phyloP scores from a whole-genome alignment of 345 rosid species.

The Tarenaya hassleriana region DNA sequence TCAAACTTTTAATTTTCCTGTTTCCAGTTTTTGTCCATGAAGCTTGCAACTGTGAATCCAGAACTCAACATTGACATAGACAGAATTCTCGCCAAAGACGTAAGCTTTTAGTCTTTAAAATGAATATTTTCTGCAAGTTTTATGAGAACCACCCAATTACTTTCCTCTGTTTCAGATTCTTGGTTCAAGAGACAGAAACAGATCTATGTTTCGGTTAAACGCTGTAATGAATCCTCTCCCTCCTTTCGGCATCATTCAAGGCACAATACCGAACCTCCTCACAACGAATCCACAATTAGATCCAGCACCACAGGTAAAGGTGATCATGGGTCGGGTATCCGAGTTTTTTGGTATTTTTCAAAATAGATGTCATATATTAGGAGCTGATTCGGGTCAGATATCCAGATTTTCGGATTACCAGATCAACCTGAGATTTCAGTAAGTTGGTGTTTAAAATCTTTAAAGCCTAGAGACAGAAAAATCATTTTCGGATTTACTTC shows the following conservation, averaged over 20 bases:
- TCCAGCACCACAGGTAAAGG: conserved; percentile 53
- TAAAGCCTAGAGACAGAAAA: too few species aligned
- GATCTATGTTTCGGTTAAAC: conserved; percentile 37
- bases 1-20: not conserved
- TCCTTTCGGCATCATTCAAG: conserved; percentile 28
- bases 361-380: too few species aligned
- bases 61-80: conserved; percentile 62
- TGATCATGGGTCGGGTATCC: too few species aligned
- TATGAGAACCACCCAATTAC: conserved; percentile 13
- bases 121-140: conserved; percentile 2
- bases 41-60: conserved; percentile 93
- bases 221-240: conserved; percentile 43
- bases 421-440: too few species aligned
- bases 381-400: too few species aligned
- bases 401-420: too few species aligned
- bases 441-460: too few species aligned
- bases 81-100: conserved; percentile 78
- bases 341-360: too few species aligned
- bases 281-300: conserved; percentile 50
- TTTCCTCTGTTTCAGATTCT: conserved; percentile 41
- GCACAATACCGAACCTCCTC: conserved; percentile 40
- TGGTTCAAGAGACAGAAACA: conserved; percentile 46
- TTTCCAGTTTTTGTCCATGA: conserved; percentile 89
- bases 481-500: too few species aligned
- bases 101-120: conserved; percentile 31